Base-by-base conservation (phyloP, 441 rosid genomes). In the Populus hybrid region DNA sequence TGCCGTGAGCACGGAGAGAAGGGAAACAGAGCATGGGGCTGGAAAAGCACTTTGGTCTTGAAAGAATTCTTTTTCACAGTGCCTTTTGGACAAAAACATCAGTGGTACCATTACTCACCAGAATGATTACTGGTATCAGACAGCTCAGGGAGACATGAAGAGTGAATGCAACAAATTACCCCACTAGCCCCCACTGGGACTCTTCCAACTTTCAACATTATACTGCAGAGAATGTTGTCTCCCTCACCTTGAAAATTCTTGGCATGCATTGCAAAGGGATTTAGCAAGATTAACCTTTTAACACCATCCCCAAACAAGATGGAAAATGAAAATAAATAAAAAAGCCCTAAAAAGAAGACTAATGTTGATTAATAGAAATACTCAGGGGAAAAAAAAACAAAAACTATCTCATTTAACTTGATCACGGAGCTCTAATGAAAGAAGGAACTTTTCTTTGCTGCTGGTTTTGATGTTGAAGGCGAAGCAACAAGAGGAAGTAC, bases 401-500 rank as follows among this genome's bases (percentile, higher is more conserved):
- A 40, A 26, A 26, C 69, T 35, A 61, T 14, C 9, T 74, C 23
- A 16, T 42, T 72, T 45, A 40, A 67, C 64, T 45, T 65, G 76
- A 72, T 79, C 64, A 77, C 63, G 75, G 42, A 76, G 29, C 50
- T 77, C 68, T 76, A 79, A 23, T 69, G 78, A 50, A 74, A 71
- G 77, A 73, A 64, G n/a, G 42, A 74, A 29, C 12, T 72, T 64
- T 70, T 74, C 79, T 71, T 81, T 68, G 72, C 74, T 76, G 71
- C 69, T 81, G 83, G 67, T 75, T 69, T 71, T 76, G 80, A 75
- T 69, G 82, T 76, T 78, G 87, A 76, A 74, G 83, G 85, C 76
- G 86, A 84, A 40, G 85, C 77, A 78, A 85, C 82, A 61, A 84
- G 72, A 78, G 85, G 85, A 78, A 80, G 80, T 73, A 88, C 87